Evolutionary conservation across 2,329 filamentous ascomycete species (phyloP), one percentile per base, ranked within the genome.

Genomic region (Alternaria dauci): DNA sequence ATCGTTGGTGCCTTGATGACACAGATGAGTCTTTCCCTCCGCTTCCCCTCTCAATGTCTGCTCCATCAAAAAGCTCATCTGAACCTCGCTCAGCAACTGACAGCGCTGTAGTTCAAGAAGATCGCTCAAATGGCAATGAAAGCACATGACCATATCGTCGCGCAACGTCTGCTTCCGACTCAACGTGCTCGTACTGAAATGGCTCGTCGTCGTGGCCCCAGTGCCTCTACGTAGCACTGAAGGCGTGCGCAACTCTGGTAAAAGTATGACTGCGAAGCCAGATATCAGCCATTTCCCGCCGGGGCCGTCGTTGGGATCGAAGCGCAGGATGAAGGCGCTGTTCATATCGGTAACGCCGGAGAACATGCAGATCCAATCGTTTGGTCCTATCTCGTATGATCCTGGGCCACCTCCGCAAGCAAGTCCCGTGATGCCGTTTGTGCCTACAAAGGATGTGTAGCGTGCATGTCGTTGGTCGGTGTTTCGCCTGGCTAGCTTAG

Each of bases 101-200:
- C 65, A 68, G 3, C 65, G 60, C 14, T 55, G 61, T 1, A 68
- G 51, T 12, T 68, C 65, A 2, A 68, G 36, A 12, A 68, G 32
- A 23, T 68, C 65, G 11, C 55, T 58, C 43, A 68, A 34, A 16
- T 63, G 55, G n/a, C 65, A 68, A 43, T 68, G 65, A 1, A 68
- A 68, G 20, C 65, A 68, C 43, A 66, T 38, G 0, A 14, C 34
- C 23, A 32, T 48, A 5, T 63, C 34, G 5, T 14, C 23, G 14
- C 36, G 26, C 23, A 43, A 25, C 1, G 42, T 5, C 32, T 48
- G 34, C 16, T 58, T 50, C 16, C 38, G n/a, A 11, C 43, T 28
- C 6, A 28, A 8, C 14, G 11, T 12, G 5, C 12, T 28, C 11
- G 30, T 18, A 20, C 46, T 25, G 0, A 25, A 1, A 18, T 0